Percentiles rank a stretch among this genome's conserved stretches.
Evolutionary conservation across 257 asterid species (phyloP).

Genomic region (Ilex aquifolium): DNA sequence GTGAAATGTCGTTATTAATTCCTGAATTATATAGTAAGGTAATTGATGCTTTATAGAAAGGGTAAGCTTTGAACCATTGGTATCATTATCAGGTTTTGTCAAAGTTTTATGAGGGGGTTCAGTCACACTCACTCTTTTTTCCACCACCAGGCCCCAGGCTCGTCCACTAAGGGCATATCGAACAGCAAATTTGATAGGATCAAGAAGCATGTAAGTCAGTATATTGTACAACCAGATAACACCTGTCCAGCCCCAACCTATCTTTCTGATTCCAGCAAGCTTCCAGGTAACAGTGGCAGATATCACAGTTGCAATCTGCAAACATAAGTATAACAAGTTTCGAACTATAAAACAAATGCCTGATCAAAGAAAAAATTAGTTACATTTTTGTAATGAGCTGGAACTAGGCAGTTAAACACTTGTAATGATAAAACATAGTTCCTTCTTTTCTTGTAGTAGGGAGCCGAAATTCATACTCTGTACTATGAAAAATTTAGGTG

Average conservation of each 20-base stretch:
- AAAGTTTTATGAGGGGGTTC: not conserved
- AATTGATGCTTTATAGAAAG: too few relatives aligned
- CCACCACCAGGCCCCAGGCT: constrained; percentile 42
- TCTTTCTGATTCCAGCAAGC: constrained; percentile 32
- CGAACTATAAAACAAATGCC: not conserved
- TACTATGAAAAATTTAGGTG: too few relatives aligned
- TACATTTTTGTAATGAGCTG: not conserved
- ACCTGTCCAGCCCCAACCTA: constrained; percentile 46
- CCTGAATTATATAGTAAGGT: too few relatives aligned
- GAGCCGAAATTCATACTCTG: not conserved
- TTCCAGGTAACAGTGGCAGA: constrained; percentile 35
- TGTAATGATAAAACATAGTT: too few relatives aligned
- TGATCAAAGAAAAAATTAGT: too few relatives aligned
- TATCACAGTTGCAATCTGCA: constrained; percentile 48
- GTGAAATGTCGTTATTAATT: too few relatives aligned
- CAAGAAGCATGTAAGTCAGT: constrained; percentile 36
- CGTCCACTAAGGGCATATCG: constrained; percentile 41
- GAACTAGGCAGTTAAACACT: not conserved
- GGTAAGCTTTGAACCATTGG: too few relatives aligned
- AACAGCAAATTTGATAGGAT: constrained; percentile 42
- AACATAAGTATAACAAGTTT: not conserved
- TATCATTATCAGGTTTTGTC: too few relatives aligned
- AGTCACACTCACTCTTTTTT: constrained; percentile 23
- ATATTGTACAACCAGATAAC: constrained; percentile 47
- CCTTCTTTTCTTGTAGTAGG: not conserved